Percentiles rank a stretch among this genome's conserved stretches.
Conservation (phyloP, 192 early-diverging fungal genomes). For the Ambispora gerdemannii region DNA sequence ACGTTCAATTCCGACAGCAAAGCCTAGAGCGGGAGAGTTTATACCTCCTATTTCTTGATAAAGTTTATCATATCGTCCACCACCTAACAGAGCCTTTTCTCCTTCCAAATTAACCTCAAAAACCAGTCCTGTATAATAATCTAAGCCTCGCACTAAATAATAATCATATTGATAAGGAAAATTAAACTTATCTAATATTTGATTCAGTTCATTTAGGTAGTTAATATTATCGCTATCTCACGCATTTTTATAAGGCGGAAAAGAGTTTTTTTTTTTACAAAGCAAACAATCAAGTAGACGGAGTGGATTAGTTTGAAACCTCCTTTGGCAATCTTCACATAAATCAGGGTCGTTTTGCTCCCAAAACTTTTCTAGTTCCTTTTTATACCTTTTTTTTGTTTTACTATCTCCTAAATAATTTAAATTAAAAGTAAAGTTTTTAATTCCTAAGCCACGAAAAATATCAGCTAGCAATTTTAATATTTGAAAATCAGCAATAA, state of each 20-base stretch:
- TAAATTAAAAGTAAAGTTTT: slow-evolving; percentile 24
- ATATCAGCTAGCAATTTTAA: slow-evolving; percentile 25
- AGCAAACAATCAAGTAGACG: background rate
- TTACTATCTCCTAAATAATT: slow-evolving; percentile 11
- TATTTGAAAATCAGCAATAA: slow-evolving; percentile 17
- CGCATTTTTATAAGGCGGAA: background rate
- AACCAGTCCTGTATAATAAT: slow-evolving; percentile 19
- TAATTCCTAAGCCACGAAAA: slow-evolving; percentile 6
- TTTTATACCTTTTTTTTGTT: slow-evolving; percentile 19
- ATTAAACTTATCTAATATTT: slow-evolving; percentile 17
- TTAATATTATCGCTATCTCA: background rate
- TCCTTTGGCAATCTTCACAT: slow-evolving; percentile 11
- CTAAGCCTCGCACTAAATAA: slow-evolving; percentile 11
- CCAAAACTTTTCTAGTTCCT: background rate
- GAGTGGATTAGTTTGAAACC: background rate
- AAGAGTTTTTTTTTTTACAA: slow-evolving; percentile 1
- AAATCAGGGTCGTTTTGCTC: background rate
- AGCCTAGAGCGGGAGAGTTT: background rate
- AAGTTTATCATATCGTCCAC: slow-evolving; percentile 4
- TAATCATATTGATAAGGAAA: slow-evolving; percentile 22
- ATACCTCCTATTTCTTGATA: slow-evolving; percentile 16
- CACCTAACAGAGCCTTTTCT: slow-evolving; percentile 9
- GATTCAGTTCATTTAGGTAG: slow-evolving; percentile 3
- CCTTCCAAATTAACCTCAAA: slow-evolving; percentile 1
- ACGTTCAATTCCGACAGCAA: slow-evolving; percentile 12